Evolutionary conservation across 1,284 basidiomycete species (phyloP), one percentile per base, ranked within the genome.

Genomic region (Malassezia sp.): DNA sequence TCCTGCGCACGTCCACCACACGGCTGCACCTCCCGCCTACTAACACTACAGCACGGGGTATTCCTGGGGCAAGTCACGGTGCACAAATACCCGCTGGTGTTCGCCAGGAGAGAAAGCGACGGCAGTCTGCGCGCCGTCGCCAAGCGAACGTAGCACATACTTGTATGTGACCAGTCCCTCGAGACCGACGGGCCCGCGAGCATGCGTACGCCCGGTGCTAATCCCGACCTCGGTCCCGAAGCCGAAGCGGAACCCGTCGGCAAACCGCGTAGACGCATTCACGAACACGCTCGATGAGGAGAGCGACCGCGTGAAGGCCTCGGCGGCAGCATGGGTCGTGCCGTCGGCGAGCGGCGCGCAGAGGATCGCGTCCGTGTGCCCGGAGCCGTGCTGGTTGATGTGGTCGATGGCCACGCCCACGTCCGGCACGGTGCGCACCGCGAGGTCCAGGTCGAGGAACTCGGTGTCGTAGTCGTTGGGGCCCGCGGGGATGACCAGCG

Each of bases 171-270:
- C 64, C 12, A 69, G 36, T 0, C 93, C 93, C 56, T 96, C 89
- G 42, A 97, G 74, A 0, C 93, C 93, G 1, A 97, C 93, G 0
- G 93, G 93, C 2, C 93, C 93, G 23, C 93, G 76, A 2, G 93
- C 91, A 65, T 99, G 93, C 43, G 93, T 95, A 61, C 86, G 82
- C 2, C 89, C 89, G 0, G 93, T 99, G 67, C 83, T 85, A 66
- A 99, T 95, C 8, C 93, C 93, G 1, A 99, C 91, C 72, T 97
- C 93, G 2, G 93, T 91, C 1, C 93, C 93, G 56, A 95, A 86
- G 0, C 93, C 93, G 71, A 89, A 99, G 45, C 93, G 74, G 73
- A 91, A 96, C 1, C 93, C 93, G 71, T 99, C 93, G 0, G 90
- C 84, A 65, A 99, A 97, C 36, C 93, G 79, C 7, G 93, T 93